Percentiles rank a stretch among this genome's conserved stretches.
Evolutionary conservation across 805 yeast species (phyloP).

Genomic region (Cyberlindnera sargentensis): DNA sequence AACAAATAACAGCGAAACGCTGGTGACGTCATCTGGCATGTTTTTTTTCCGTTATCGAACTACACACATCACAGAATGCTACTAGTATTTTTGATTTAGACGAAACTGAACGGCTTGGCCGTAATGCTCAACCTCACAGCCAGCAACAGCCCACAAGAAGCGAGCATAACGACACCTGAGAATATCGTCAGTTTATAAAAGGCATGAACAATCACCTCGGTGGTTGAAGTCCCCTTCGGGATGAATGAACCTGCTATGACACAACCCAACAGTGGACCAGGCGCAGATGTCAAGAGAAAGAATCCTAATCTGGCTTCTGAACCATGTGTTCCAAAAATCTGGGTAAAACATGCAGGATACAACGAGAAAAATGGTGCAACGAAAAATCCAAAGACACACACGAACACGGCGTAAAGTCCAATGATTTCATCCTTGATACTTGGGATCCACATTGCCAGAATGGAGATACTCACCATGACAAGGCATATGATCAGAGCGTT

Average conservation of each 20-base stretch:
- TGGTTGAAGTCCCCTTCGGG: slow-evolving; percentile 7
- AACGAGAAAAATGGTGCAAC: slow-evolving; percentile 18
- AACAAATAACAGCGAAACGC: too few relatives aligned
- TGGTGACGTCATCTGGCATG: too few relatives aligned
- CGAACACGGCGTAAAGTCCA: slow-evolving; percentile 10
- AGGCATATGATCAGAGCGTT: slow-evolving; percentile 14
- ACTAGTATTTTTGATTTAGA: slow-evolving; percentile 1
- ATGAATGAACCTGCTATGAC: slow-evolving; percentile 21
- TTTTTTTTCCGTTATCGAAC: too few relatives aligned
- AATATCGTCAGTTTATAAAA: slow-evolving; percentile 13
- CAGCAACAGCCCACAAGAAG: slow-evolving; percentile 4
- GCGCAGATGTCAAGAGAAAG: slow-evolving; percentile 13
- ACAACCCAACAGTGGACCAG: slow-evolving; percentile 20
- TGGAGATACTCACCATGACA: slow-evolving; percentile 4
- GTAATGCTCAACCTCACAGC: slow-evolving; percentile 11
- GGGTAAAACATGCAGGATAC: slow-evolving; percentile 19
- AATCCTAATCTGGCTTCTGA: slow-evolving; percentile 16
- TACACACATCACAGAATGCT: too few relatives aligned
- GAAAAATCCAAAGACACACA: slow-evolving; percentile 15
- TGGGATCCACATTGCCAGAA: slow-evolving; percentile 16
- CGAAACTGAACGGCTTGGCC: slow-evolving; percentile 10
- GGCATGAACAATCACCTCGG: slow-evolving; percentile 6
- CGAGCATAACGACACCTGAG: slow-evolving; percentile 15
- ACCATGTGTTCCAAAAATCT: slow-evolving; percentile 16
- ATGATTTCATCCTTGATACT: slow-evolving; percentile 11